These are phyloP conservation scores for Aspergillus amoenus DNA, from an alignment of 2,329 filamentous ascomycete genomes.

Conservation along the genomic window DNA sequence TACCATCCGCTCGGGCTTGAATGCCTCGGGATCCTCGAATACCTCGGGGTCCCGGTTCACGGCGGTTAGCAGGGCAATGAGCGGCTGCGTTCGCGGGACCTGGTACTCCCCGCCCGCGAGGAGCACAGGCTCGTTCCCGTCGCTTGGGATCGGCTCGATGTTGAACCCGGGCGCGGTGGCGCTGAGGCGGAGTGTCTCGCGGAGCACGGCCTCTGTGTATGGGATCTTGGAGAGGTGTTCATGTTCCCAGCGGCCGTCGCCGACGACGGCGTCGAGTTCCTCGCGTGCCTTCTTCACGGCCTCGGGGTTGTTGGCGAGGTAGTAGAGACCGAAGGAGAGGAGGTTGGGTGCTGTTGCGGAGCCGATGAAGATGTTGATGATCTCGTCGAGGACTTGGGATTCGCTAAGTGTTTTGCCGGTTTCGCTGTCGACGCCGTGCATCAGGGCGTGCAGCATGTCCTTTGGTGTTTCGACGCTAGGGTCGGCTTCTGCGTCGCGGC, in stretches of 20 bases:
- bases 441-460: conserved; percentile 61
- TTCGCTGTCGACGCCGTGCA: conserved; percentile 60
- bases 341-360: conserved; percentile 71
- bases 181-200: conserved; percentile 64
- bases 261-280: conserved; percentile 59
- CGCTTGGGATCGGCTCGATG: conserved; percentile 50
- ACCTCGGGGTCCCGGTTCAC: conserved; percentile 64
- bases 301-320: conserved; percentile 63
- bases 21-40: conserved; percentile 64
- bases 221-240: conserved; percentile 62
- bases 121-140: conserved; percentile 39
- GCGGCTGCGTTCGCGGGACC: conserved; percentile 53
- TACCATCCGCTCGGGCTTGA: conserved; percentile 70
- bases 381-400: conserved; percentile 64
- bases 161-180: conserved; percentile 61
- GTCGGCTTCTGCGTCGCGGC: conserved; percentile 51
- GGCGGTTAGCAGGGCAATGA: conserved; percentile 55
- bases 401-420: conserved; percentile 58
- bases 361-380: conserved; percentile 64
- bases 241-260: conserved; percentile 34
- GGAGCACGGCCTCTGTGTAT: conserved; percentile 66
- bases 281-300: conserved; percentile 61
- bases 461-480: conserved; percentile 43
- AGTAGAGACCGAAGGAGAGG: conserved; percentile 64
- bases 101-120: conserved; percentile 62